Evolutionary conservation across 1,139 yeast species (phyloP).

Genomic region (Kurtzmaniella quercitrusa): DNA sequence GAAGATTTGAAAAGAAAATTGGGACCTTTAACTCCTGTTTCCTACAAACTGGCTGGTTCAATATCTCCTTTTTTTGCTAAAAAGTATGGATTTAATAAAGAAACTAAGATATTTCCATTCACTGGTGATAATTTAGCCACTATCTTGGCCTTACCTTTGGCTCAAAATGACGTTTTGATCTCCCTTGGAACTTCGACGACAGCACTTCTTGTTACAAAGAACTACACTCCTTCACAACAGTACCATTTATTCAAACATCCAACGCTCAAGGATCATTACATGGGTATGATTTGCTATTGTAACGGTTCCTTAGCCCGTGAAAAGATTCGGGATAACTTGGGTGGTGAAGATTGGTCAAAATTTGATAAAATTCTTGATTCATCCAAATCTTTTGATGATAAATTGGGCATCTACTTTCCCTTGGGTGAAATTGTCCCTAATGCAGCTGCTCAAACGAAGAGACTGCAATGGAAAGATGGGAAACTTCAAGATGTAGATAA

Average conservation of each 20-base stretch:
- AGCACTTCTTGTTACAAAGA: conserved; percentile 72
- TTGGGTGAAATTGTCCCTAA: conserved; percentile 87
- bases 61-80: conserved; percentile 57
- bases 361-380: conserved; percentile 55
- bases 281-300: conserved; percentile 96
- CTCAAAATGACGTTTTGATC: conserved; percentile 70
- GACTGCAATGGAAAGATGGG: conserved; percentile 34
- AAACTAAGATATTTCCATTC: conserved; percentile 61
- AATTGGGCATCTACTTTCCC: conserved; percentile 81
- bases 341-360: conserved; percentile 55
- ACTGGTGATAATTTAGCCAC: conserved; percentile 95
- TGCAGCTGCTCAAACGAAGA: conserved; percentile 54
- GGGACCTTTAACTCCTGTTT: conserved; percentile 49
- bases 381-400: conserved; percentile 31
- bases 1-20: conserved; percentile 42
- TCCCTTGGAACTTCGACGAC: conserved; percentile 92
- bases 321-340: conserved; percentile 60
- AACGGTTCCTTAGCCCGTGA: conserved; percentile 90
- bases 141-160: conserved; percentile 73
- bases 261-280: conserved; percentile 66
- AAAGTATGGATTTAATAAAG: conserved; percentile 55
- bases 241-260: conserved; percentile 89
- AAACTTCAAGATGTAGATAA: conserved; percentile 19
- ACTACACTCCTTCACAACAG: conserved; percentile 72
- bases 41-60: conserved; percentile 34